Evolutionary conservation across 1,284 basidiomycete species (phyloP).

Genomic region (Cutaneotrichosporon sp.): DNA sequence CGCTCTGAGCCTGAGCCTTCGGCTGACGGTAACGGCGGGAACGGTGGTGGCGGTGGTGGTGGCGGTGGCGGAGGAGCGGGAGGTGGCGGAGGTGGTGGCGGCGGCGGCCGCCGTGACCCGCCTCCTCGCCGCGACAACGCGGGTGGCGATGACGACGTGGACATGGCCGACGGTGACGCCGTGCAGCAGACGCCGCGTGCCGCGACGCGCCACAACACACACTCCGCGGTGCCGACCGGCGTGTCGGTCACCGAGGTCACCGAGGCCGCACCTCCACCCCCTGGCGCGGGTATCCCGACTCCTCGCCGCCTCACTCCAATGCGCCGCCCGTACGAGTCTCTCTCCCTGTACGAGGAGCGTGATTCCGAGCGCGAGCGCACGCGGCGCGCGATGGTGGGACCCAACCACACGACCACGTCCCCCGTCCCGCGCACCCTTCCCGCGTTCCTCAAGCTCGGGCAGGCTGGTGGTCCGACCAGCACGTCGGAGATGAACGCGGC

Average conservation of each 20-base stretch:
- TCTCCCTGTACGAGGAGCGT: not conserved
- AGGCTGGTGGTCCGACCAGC: constrained; percentile 12
- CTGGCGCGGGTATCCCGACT: not conserved
- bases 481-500: constrained; percentile 25
- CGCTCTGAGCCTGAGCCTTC: constrained; percentile 34
- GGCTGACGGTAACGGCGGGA: constrained; percentile 10
- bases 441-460: constrained; percentile 21
- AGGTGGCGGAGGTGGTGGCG: constrained; percentile 18
- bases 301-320: not conserved
- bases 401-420: not conserved
- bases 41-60: constrained; percentile 13
- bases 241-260: not conserved
- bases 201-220: not conserved
- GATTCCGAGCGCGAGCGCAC: not conserved
- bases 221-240: not conserved
- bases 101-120: constrained; percentile 18
- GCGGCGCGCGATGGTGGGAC: not conserved
- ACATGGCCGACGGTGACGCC: constrained; percentile 6
- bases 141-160: constrained; percentile 20
- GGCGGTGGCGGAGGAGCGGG: constrained; percentile 19
- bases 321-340: not conserved
- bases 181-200: constrained; percentile 13
- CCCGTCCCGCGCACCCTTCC: constrained; percentile 10
- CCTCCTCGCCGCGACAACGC: constrained; percentile 17
- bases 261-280: no score